Evolutionary conservation across 2,329 filamentous ascomycete species (phyloP), one percentile per base, ranked within the genome.

Genomic region (Penicillium sp.): DNA sequence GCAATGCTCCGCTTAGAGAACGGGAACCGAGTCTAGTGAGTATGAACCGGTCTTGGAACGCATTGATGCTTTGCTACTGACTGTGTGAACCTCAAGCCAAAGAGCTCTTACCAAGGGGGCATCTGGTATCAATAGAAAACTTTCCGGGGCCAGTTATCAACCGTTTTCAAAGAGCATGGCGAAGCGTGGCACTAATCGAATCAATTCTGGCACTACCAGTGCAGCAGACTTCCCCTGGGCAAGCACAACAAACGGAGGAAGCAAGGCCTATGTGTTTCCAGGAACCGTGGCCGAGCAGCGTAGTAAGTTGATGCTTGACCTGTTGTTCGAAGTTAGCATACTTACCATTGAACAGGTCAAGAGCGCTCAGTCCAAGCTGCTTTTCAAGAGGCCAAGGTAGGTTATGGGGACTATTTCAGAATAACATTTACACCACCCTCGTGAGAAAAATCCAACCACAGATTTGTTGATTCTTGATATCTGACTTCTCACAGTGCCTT

Each of bases 211-310:
- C 18, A 49, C 47, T 14, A 11, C 33, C 47, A 49, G 47, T 20
- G 47, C 47, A 21, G 47, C 33, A 23, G 47, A 49, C 12, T 49
- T 49, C 33, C 47, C 47, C 9, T 49, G 47, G 47, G 47, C 47
- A 18, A 24, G 47, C 23, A 49, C 47, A 30, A 1, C 6, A 35
- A 11, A 35, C 4, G 47, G 28, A 21, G 47, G 47, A 12, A 3
- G 11, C 33, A 49, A 4, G 5, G 47, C 47, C 26, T 49, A 21
- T 30, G 47, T 49, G 5, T 49, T 49, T 18, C 47, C 47, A 49
- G 47, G 26, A 23, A 49, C n/a, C 14, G 1, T 21, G 16, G n/a
- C 5, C 2, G 47, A 49, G 33, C 47, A 49, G 16, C 2, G 0
- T 12, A 0, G 47, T 49, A 49, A 16, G 47, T 49, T 12, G 28